Percentiles rank a stretch among this genome's conserved stretches.
phyloP scores from a whole-genome alignment of 768 basidiomycete genomes.

The Kwoniella pini region DNA sequence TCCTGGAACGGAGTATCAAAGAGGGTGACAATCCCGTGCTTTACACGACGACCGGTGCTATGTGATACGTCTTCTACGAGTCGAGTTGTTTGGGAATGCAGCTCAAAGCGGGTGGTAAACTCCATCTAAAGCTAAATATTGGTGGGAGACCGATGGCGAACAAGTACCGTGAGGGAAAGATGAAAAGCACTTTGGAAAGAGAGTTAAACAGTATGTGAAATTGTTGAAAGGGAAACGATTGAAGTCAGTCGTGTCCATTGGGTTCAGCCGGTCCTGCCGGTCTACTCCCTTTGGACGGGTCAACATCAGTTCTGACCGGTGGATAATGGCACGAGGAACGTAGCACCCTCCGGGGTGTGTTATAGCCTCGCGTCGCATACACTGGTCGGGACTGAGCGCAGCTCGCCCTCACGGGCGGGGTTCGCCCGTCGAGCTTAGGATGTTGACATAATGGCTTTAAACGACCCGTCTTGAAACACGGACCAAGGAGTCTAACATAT shows the following conservation, averaged over 20 bases:
- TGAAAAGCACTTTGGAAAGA: constrained; percentile 79
- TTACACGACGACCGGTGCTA: constrained; percentile 65
- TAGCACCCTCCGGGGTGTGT: constrained; percentile 67
- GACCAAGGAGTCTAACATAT: constrained; percentile 85
- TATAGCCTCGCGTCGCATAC: constrained; percentile 65
- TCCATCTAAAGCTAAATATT: constrained; percentile 83
- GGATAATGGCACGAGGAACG: constrained; percentile 66
- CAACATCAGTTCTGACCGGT: constrained; percentile 67
- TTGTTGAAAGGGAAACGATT: constrained; percentile 77
- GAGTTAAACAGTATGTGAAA: constrained; percentile 80
- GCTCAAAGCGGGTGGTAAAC: constrained; percentile 80
- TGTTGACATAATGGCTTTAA: constrained; percentile 77
- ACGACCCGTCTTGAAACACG: constrained; percentile 80
- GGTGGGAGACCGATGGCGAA: constrained; percentile 80
- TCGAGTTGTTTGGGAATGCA: constrained; percentile 85
- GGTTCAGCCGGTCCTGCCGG: constrained; percentile 63
- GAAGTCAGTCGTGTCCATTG: constrained; percentile 67
- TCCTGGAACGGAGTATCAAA: constrained; percentile 74
- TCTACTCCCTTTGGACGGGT: constrained; percentile 64
- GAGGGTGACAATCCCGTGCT: constrained; percentile 58
- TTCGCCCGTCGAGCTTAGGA: constrained; percentile 66
- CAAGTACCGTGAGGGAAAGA: constrained; percentile 81
- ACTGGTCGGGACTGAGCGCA: constrained; percentile 65
- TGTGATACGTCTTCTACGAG: constrained; percentile 75
- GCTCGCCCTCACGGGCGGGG: constrained; percentile 63